Percentiles rank a stretch among this genome's conserved stretches.
Conservation (phyloP, 306 rosid genomes). For the Macrotyloma uniflorum region DNA sequence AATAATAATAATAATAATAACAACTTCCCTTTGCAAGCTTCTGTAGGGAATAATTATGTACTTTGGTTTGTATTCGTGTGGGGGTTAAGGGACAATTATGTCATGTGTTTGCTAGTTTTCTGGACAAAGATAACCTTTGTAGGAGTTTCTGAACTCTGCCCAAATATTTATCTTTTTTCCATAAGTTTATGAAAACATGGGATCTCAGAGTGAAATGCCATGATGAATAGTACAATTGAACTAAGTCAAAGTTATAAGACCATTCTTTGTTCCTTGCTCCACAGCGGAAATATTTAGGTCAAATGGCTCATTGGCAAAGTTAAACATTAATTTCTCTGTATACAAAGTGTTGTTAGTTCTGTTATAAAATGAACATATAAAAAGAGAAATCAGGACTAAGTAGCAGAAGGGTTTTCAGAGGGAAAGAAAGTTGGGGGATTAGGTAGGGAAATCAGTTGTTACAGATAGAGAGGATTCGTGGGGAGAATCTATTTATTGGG, state of each 20-base stretch:
- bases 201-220: background rate
- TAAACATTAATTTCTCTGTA: background rate
- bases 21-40: background rate
- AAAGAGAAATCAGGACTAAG: too few relatives aligned
- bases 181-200: background rate
- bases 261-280: slow-evolving; percentile 5
- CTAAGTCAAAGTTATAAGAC: background rate
- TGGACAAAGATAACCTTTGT: background rate
- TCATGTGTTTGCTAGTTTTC: background rate
- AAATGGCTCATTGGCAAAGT: background rate
- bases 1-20: background rate
- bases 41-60: background rate
- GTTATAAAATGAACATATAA: too few relatives aligned
- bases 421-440: too few relatives aligned
- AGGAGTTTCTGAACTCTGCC: background rate
- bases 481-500: too few relatives aligned
- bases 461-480: too few relatives aligned
- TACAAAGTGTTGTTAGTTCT: too few relatives aligned
- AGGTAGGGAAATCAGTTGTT: too few relatives aligned
- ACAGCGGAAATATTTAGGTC: slow-evolving; percentile 9
- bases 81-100: background rate
- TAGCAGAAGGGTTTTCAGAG: too few relatives aligned
- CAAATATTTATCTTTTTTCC: background rate
- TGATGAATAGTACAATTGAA: background rate
- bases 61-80: background rate